Evolutionary conservation across 768 basidiomycete species (phyloP), one percentile per base, ranked within the genome.

Genomic region (Arthromyces matolae): DNA sequence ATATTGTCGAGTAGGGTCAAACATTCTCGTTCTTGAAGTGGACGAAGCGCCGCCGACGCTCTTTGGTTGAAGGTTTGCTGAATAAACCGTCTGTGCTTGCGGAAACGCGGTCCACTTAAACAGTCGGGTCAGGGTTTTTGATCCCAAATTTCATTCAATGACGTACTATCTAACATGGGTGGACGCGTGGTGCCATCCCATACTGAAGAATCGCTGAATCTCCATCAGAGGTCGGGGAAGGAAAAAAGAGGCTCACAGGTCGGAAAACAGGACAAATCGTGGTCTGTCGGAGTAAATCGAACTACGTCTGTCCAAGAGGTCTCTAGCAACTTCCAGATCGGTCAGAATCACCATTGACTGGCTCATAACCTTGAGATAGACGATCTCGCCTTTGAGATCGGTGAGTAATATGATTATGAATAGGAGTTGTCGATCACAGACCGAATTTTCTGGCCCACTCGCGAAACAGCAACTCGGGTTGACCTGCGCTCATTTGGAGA

Each of bases 251-350:
- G 65, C 75, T 43, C 50, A 77, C 76, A 79, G 58, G 54, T 79
- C 76, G 35, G 70, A 69, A 44, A 75, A 62, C 37, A 77, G 57
- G 19, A 77, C 73, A 48, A 76, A 75, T 39, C 71, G 66, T 41
- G 74, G 76, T 25, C 75, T 69, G 60, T 78, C 70, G 12, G 79
- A 80, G 55, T 79, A 81, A 37, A 77, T 76, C n/a, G 71, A 57
- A 43, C 79, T 73, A 41, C 77, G 70, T 56, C 71, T 79, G 33
- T 80, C 79, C 22, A 83, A 64, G 18, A 83, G 61, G 43, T 75
- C 77, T 8, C 67, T 66, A 27, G 71, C 69, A 5, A 69, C 71
- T 49, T 72, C 65, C 51, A 65, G 50, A 48, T 71, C 72, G 60
- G 75, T 80, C 24, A 84, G 61, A 44, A 83, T 62, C 38, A 82